Base-by-base conservation (phyloP, 2,329 filamentous ascomycete species). In the Verticillium longisporum region DNA sequence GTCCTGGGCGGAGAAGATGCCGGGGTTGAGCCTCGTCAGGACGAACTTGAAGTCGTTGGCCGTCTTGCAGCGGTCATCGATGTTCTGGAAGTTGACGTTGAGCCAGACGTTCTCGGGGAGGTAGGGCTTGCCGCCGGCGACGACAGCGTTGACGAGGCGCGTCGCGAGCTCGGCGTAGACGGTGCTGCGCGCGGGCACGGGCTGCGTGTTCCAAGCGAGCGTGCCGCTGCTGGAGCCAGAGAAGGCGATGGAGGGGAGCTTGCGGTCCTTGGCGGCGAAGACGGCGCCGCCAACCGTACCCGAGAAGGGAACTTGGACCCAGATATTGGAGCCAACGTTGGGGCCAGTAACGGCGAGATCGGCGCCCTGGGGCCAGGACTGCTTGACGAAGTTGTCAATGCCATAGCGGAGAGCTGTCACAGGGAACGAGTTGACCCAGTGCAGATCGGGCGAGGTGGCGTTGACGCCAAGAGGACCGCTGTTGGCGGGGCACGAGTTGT, bases 371-470 rank as follows among this genome's bases (percentile, higher is more conserved):
- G 74, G 65, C 77, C 86, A 89, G 60, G 83, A 75, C 50, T 77
- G 74, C 0, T 81, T 79, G 0, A 78, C 81, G 38, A 86, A 78
- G 4, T 75, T 80, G 62, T 84, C 74, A 69, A 90, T 84, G 41
- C 87, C 88, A 69, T 83, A 82, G 61, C 83, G 80, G 68, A 88
- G 85, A 1, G 84, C 77, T 0, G 87, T 90, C 1, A 85, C 84
- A 0, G 88, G 87, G 73, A 77, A 89, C 0, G 85, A 87, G 75
- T 91, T 91, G 62, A 91, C 88, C 78, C 88, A 91, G 78, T 89
- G 88, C 55, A 89, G 78, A 5, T 83, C 80, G 0, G 83, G 77
- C 62, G 83, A 77, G 0, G 80, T 80, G 10, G 75, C 72, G 68
- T 90, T 88, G 65, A 73, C 71, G 45, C 88, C 88, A 15, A 78